Evolutionary conservation across 2,329 filamentous ascomycete genomes (phyloP).

Genomic region (Penicillium nordicum): DNA sequence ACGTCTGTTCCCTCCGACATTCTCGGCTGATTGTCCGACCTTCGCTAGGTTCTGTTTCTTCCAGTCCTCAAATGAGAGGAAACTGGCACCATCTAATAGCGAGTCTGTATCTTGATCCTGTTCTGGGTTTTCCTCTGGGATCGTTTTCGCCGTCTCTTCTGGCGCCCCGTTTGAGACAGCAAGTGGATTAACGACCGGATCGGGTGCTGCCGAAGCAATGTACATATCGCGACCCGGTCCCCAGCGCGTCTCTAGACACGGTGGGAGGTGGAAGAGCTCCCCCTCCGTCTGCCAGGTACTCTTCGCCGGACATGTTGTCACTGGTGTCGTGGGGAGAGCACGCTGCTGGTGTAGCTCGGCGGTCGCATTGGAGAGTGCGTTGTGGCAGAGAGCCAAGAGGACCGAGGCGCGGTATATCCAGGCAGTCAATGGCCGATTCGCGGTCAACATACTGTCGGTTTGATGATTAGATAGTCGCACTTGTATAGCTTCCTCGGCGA

Average conservation of each 20-base stretch:
- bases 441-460: slow-evolving; percentile 14
- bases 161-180: background rate
- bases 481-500: slow-evolving; percentile 4
- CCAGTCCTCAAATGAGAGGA: slow-evolving; percentile 98
- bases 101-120: slow-evolving; percentile 61
- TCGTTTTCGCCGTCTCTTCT: background rate
- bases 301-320: slow-evolving; percentile 12
- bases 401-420: slow-evolving; percentile 10
- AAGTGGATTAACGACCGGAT: background rate
- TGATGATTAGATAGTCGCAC: background rate
- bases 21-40: slow-evolving; percentile 73
- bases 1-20: slow-evolving; percentile 57
- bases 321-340: background rate
- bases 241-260: slow-evolving; percentile 16
- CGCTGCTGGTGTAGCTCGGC: background rate
- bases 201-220: background rate
- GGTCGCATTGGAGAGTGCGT: slow-evolving; percentile 2
- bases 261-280: slow-evolving; percentile 13
- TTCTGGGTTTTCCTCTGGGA: slow-evolving; percentile 13
- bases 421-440: slow-evolving; percentile 7
- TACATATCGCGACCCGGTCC: slow-evolving; percentile 1
- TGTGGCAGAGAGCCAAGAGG: slow-evolving; percentile 5
- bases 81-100: slow-evolving; percentile 70
- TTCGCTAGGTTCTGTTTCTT: slow-evolving; percentile 88
- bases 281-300: slow-evolving; percentile 17